Conservation (phyloP, 2,329 filamentous ascomycete genomes). For the Penicillium aurantiogriseum region DNA sequence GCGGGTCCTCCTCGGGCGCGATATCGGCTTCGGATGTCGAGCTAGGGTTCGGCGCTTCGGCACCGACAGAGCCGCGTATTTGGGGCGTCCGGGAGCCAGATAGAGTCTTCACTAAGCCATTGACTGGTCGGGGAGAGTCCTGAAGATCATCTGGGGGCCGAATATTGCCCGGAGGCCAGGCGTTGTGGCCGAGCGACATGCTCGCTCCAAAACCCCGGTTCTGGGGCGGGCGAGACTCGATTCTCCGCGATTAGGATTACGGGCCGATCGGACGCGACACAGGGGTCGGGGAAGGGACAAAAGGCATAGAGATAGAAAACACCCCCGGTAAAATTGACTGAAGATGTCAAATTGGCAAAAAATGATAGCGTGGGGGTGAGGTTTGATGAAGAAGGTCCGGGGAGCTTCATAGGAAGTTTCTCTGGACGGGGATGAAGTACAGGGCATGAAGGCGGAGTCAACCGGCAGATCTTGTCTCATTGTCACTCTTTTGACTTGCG, state of each 20-base stretch:
- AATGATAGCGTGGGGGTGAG: slow-evolving; percentile 34
- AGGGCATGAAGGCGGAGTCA: slow-evolving; percentile 33
- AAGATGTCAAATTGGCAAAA: slow-evolving; percentile 32
- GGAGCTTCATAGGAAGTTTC: slow-evolving; percentile 39
- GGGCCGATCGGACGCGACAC: slow-evolving; percentile 31
- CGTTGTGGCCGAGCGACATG: slow-evolving; percentile 68
- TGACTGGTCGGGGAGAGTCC: slow-evolving; percentile 39
- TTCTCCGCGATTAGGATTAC: slow-evolving; percentile 46
- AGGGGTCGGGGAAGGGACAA: slow-evolving; percentile 28
- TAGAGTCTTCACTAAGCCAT: slow-evolving; percentile 45
- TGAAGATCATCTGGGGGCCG: slow-evolving; percentile 61
- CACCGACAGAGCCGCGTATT: slow-evolving; percentile 44
- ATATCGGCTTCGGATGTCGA: slow-evolving; percentile 53
- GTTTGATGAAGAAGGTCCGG: slow-evolving; percentile 40
- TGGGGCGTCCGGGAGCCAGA: slow-evolving; percentile 47
- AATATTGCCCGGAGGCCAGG: slow-evolving; percentile 63
- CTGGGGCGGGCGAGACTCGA: slow-evolving; percentile 45
- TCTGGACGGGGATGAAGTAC: slow-evolving; percentile 43
- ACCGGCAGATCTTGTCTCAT: slow-evolving; percentile 29
- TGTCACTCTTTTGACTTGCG: slow-evolving; percentile 24
- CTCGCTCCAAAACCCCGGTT: slow-evolving; percentile 49
- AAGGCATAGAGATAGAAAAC: slow-evolving; percentile 33
- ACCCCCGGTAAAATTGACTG: slow-evolving; percentile 20
- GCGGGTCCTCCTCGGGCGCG: slow-evolving; percentile 67
- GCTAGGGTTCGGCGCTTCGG: slow-evolving; percentile 49